Conservation (phyloP, 306 rosid genomes). For the Quercus suber region DNA sequence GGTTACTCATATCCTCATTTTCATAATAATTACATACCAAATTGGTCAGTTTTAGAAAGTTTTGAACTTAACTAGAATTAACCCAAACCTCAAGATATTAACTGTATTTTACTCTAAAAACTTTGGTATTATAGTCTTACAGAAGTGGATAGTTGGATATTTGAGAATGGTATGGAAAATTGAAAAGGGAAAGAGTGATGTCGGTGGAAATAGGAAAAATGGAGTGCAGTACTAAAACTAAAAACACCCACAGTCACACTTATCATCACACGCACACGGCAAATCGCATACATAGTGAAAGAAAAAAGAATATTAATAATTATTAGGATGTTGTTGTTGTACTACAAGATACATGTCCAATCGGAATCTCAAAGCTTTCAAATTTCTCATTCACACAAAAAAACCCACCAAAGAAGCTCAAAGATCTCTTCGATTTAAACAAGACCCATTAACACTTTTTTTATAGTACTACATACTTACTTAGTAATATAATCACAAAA, state of each 20-base stretch:
- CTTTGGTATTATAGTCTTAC: background rate
- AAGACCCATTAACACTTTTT: constrained; percentile 21
- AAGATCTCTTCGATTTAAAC: constrained; percentile 16
- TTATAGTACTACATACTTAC: constrained; percentile 6
- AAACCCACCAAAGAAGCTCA: background rate
- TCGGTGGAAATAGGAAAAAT: constrained; percentile 46
- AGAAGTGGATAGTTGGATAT: background rate
- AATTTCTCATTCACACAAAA: constrained; percentile 13
- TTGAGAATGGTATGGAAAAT: constrained; percentile 5
- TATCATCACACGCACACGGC: constrained; percentile 5
- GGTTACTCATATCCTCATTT: no score
- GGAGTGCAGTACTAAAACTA: background rate
- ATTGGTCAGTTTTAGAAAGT: no score
- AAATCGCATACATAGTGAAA: background rate
- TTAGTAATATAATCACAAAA: background rate
- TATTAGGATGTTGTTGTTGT: background rate
- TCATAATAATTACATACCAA: no score
- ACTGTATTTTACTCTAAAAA: no score
- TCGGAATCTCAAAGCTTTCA: constrained; percentile 39
- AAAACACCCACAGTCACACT: background rate
- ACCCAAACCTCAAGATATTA: no score
- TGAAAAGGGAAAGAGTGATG: constrained; percentile 18
- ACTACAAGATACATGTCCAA: constrained; percentile 9
- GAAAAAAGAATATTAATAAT: background rate
- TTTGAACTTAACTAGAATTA: no score